Percentiles rank a stretch among this genome's conserved stretches.
These are phyloP conservation scores for Phaeotremella fagi DNA, from an alignment of 768 basidiomycete genomes.

Conservation along the genomic window DNA sequence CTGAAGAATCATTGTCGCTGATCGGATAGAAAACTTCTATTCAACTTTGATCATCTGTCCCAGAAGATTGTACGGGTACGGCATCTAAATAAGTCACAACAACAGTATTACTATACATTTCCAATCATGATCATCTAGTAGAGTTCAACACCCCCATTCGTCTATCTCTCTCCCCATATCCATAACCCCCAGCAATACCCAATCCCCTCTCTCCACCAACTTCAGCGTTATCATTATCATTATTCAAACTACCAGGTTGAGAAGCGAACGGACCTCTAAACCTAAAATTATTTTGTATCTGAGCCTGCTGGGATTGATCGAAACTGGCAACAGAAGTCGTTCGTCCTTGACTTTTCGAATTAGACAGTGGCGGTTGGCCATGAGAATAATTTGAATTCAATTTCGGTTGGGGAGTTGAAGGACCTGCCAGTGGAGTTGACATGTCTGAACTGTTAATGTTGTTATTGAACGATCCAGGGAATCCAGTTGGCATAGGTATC, in stretches of 20 bases:
- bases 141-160: slow-evolving; percentile 19
- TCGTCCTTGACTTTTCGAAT: background rate
- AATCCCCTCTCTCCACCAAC: background rate
- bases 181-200: background rate
- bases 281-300: slow-evolving; percentile 19
- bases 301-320: background rate
- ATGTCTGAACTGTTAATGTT: background rate
- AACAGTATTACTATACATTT: no score
- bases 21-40: no score
- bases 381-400: background rate
- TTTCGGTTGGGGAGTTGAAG: background rate
- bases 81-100: no score
- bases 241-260: slow-evolving; percentile 34
- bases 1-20: no score
- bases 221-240: slow-evolving; percentile 14
- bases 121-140: slow-evolving; percentile 2
- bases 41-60: no score
- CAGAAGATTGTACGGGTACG: no score
- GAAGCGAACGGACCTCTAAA: slow-evolving; percentile 42
- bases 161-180: background rate
- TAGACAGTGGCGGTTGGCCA: background rate
- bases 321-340: slow-evolving; percentile 4
- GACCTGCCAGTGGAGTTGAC: background rate
- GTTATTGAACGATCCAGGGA: slow-evolving; percentile 8
- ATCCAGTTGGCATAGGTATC: slow-evolving; percentile 30